phyloP scores from a whole-genome alignment of 202 grass and related monocot genomes.

The Hordeum pubiflorum region DNA sequence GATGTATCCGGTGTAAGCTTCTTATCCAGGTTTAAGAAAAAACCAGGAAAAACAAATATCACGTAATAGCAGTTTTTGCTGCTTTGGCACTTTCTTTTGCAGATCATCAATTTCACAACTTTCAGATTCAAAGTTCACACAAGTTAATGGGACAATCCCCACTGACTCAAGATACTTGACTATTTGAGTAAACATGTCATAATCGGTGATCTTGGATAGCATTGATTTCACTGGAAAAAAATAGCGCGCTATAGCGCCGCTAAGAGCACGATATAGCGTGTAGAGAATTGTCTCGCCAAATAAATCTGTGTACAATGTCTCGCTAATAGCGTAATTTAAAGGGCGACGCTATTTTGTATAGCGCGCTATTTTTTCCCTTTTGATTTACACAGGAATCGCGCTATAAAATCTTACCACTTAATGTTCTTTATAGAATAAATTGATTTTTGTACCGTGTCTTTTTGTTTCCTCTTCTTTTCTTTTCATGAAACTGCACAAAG shows the following conservation, averaged over 20 bases:
- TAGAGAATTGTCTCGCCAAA: too few relatives aligned
- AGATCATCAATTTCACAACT: background rate
- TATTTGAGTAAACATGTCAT: background rate
- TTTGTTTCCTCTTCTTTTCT: background rate
- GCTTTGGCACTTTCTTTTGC: background rate
- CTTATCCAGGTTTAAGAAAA: background rate
- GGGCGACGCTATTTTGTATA: too few relatives aligned
- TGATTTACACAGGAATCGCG: background rate
- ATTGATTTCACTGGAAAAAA: background rate
- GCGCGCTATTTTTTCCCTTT: too few relatives aligned
- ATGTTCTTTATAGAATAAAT: background rate
- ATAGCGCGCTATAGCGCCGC: too few relatives aligned
- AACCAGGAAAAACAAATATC: background rate
- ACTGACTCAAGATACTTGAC: background rate
- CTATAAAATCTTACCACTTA: background rate
- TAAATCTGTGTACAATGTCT: too few relatives aligned
- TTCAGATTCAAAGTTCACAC: background rate
- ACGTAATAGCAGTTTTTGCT: background rate
- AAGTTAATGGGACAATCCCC: background rate
- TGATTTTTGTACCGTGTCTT: background rate
- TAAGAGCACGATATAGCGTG: too few relatives aligned
- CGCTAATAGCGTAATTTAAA: too few relatives aligned
- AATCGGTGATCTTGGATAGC: background rate
- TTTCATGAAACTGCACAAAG: conserved; percentile 6
- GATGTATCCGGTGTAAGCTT: background rate